These are phyloP conservation scores for Colletotrichum endophyticum DNA, from an alignment of 2,329 filamentous ascomycete genomes.

Conservation along the genomic window DNA sequence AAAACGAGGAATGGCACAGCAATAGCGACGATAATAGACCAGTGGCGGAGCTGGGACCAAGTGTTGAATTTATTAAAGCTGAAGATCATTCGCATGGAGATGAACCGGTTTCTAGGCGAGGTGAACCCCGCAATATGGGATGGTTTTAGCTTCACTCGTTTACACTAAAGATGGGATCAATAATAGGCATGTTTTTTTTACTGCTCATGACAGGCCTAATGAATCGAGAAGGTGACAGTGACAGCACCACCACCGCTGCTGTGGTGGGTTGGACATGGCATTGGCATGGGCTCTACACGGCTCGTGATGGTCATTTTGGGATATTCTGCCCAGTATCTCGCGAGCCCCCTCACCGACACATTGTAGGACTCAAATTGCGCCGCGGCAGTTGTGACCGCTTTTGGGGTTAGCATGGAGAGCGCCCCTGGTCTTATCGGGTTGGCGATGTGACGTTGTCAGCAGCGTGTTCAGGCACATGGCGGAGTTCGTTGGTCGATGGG, in stretches of 20 bases:
- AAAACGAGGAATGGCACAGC: not conserved
- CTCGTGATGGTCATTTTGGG: not conserved
- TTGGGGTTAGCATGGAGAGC: not conserved
- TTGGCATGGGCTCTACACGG: not conserved
- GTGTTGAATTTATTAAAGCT: not conserved
- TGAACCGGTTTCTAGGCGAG: not conserved
- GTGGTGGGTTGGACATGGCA: not conserved
- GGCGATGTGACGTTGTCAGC: not conserved
- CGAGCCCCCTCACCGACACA: not conserved
- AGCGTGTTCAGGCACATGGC: not conserved
- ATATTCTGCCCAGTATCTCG: not conserved
- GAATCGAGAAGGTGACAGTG: slow-evolving; percentile 9
- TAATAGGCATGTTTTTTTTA: not conserved
- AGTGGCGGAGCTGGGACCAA: not conserved
- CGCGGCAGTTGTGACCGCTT: not conserved
- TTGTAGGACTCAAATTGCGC: not conserved
- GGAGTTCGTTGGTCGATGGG: not conserved
- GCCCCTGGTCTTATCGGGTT: not conserved
- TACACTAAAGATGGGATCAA: not conserved
- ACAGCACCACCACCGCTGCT: not conserved
- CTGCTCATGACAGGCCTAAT: not conserved
- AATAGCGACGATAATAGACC: not conserved
- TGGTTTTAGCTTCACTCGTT: not conserved
- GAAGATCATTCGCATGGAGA: not conserved
- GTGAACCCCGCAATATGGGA: not conserved